A percentile compares a stretch with the other conserved stretches of the same genome.
phyloP scores from a whole-genome alignment of 2,329 filamentous ascomycete species.

The Talaromyces sp. region DNA sequence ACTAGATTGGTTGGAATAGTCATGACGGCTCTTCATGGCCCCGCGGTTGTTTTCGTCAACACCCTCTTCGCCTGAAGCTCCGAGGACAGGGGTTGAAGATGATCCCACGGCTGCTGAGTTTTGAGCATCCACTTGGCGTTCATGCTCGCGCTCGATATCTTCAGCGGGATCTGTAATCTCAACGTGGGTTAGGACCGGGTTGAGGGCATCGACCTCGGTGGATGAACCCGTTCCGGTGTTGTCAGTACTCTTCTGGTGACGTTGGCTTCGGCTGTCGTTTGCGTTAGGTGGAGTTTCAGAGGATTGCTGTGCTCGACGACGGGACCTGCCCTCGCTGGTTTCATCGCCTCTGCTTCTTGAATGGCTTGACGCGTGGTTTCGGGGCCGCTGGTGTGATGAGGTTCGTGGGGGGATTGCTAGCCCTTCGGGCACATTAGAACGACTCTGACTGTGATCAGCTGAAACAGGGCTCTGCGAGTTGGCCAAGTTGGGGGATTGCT shows the following conservation, averaged over 20 bases:
- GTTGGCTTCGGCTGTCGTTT: constrained; percentile 35
- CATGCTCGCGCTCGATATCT: constrained; percentile 67
- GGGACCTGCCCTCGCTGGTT: constrained; percentile 39
- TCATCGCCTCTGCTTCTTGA: constrained; percentile 33
- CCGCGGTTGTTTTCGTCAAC: constrained; percentile 40
- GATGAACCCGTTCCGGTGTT: constrained; percentile 49
- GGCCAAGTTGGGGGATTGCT: constrained; percentile 38
- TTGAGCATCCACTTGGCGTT: constrained; percentile 60
- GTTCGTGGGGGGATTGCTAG: constrained; percentile 71
- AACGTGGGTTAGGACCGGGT: constrained; percentile 71
- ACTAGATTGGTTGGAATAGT: constrained; percentile 49
- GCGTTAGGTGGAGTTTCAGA: constrained; percentile 43
- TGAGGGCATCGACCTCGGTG: constrained; percentile 56
- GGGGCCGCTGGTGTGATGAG: constrained; percentile 64
- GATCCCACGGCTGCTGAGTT: constrained; percentile 40
- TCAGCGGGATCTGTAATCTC: constrained; percentile 71
- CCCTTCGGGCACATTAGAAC: constrained; percentile 42
- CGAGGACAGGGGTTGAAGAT: constrained; percentile 45
- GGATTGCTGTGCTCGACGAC: constrained; percentile 44
- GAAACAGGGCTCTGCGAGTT: constrained; percentile 40
- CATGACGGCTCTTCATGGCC: constrained; percentile 47
- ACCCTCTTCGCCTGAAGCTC: constrained; percentile 47
- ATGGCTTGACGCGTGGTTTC: constrained; percentile 31
- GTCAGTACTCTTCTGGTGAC: constrained; percentile 24
- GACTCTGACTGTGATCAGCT: constrained; percentile 27